Conservation (phyloP, 2,329 filamentous ascomycete genomes). For the Monosporascus ibericus region DNA sequence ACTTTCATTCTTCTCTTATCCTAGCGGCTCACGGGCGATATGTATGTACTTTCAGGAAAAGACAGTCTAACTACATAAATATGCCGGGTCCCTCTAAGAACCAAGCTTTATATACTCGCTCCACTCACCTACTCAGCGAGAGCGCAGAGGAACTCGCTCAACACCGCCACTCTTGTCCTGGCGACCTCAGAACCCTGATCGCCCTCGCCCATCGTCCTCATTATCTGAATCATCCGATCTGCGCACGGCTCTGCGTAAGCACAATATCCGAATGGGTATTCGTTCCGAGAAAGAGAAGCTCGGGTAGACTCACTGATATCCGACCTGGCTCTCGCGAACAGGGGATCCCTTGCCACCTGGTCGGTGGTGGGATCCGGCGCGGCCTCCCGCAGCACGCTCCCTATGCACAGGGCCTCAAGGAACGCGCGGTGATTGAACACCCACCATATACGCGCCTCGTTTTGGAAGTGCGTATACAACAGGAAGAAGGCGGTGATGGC, state of each 20-base stretch:
- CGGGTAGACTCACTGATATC: slow-evolving; percentile 50
- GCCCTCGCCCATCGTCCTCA: slow-evolving; percentile 51
- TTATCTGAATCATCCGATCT: slow-evolving; percentile 60
- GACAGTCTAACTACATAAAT: no score
- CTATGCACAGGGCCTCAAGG: slow-evolving; percentile 66
- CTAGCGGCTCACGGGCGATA: no score
- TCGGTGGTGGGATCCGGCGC: slow-evolving; percentile 40
- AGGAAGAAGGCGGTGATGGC: slow-evolving; percentile 71
- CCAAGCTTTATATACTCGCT: no score
- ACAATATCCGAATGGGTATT: background rate
- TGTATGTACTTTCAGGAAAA: no score
- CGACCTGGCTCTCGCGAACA: slow-evolving; percentile 52
- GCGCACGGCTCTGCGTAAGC: slow-evolving; percentile 5
- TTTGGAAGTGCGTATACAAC: slow-evolving; percentile 60
- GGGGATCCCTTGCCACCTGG: slow-evolving; percentile 43
- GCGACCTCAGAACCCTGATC: slow-evolving; percentile 54
- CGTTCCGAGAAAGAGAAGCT: background rate
- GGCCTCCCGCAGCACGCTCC: slow-evolving; percentile 50
- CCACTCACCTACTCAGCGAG: background rate
- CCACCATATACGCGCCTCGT: slow-evolving; percentile 77
- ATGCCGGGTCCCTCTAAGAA: no score
- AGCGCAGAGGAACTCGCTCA: slow-evolving; percentile 44
- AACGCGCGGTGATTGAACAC: slow-evolving; percentile 78
- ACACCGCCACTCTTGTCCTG: slow-evolving; percentile 50
- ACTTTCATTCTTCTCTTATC: no score